These are phyloP conservation scores for Arthrobotrys iridis DNA, from an alignment of 2,329 filamentous ascomycete genomes.

Conservation along the genomic window DNA sequence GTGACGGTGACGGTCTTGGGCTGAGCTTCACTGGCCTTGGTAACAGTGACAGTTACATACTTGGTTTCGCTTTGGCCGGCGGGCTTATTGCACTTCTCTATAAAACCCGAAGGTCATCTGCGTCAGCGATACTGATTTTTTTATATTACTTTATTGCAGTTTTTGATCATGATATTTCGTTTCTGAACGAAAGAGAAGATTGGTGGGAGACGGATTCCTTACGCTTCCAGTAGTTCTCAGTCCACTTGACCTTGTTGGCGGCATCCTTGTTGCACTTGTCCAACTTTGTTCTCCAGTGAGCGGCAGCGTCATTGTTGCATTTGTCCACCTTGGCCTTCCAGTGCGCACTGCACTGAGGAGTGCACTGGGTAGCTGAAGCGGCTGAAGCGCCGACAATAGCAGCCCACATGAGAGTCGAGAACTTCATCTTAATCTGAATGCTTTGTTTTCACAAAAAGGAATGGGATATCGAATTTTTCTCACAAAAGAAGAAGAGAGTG, in stretches of 20 bases:
- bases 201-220: not conserved
- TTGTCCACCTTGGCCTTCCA: not conserved
- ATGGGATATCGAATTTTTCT: not conserved
- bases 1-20: not conserved
- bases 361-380: not conserved
- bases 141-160: too few species aligned
- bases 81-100: not conserved
- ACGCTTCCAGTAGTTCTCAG: slow-evolving; percentile 9
- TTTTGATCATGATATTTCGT: too few species aligned
- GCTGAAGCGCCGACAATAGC: not conserved
- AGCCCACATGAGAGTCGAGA: slow-evolving; percentile 34
- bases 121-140: too few species aligned
- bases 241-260: not conserved
- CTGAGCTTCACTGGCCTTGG: not conserved
- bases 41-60: not conserved
- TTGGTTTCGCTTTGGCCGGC: not conserved
- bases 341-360: not conserved
- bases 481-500: not conserved
- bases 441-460: not conserved
- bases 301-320: not conserved
- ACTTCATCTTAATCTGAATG: slow-evolving; percentile 23
- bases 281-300: slow-evolving; percentile 9
- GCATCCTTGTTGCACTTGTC: not conserved
- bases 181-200: too few species aligned
- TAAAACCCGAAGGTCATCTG: too few species aligned